These are phyloP conservation scores for Xerocomus nothofagi DNA, from an alignment of 1,284 basidiomycete species.

Conservation along the genomic window DNA sequence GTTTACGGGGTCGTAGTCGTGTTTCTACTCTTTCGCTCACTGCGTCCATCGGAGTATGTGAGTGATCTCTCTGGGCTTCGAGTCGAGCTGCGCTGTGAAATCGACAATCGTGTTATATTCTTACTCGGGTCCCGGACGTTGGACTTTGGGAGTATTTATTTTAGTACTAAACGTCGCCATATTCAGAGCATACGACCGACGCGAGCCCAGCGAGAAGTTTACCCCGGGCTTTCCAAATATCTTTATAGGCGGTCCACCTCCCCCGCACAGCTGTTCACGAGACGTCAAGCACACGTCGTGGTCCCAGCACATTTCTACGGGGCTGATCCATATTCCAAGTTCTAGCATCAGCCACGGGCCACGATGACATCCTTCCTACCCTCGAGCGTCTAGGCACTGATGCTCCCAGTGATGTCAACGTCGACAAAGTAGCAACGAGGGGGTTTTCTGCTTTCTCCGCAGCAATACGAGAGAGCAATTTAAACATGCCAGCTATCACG, in stretches of 20 bases:
- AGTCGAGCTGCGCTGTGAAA: neutral
- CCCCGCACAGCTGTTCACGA: neutral
- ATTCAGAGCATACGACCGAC: neutral
- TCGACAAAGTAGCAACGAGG: conserved; percentile 37
- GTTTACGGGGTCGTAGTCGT: conserved; percentile 18
- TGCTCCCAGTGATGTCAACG: conserved; percentile 39
- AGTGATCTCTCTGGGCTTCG: neutral
- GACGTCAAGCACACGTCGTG: neutral
- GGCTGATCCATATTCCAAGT: neutral
- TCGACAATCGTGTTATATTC: neutral
- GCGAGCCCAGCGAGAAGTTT: too few species aligned
- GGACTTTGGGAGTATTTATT: neutral
- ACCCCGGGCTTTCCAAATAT: neutral
- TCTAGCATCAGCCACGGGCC: neutral
- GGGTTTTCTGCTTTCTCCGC: conserved; percentile 50
- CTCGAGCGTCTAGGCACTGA: conserved; percentile 43
- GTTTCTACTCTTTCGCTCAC: too few species aligned
- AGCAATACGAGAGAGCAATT: conserved; percentile 33
- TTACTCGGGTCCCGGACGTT: too few species aligned
- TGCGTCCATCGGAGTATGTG: neutral
- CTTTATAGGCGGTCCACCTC: neutral
- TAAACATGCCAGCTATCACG: conserved; percentile 40
- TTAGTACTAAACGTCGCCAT: neutral
- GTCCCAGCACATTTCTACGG: neutral
- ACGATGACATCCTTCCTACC: conserved; percentile 40